Evolutionary conservation across 2,329 filamentous ascomycete genomes (phyloP).

Genomic region (Elsinoe perseae): DNA sequence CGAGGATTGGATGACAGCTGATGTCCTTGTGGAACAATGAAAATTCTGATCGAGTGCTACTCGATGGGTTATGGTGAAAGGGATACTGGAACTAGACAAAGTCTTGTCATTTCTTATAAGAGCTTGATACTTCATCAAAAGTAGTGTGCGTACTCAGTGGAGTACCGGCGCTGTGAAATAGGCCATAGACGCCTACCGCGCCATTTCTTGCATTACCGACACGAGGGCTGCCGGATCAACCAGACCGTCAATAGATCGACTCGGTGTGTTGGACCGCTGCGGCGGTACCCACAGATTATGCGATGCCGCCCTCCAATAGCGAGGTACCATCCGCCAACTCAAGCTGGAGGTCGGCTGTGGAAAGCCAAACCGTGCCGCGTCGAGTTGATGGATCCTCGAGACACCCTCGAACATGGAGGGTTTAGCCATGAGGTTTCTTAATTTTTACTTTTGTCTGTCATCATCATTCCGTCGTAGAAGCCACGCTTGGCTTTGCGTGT

Average conservation of each 20-base stretch:
- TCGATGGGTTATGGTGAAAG: background rate
- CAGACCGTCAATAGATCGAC: background rate
- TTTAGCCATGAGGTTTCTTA: too few species aligned
- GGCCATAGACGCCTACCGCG: background rate
- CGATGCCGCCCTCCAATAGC: background rate
- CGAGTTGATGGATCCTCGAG: background rate
- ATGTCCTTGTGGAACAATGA: background rate
- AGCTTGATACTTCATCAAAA: background rate
- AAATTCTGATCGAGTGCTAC: background rate
- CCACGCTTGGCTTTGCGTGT: background rate
- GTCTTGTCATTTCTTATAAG: background rate
- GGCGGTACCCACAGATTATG: background rate
- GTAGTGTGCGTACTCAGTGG: background rate
- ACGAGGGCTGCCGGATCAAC: background rate
- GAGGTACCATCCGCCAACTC: background rate
- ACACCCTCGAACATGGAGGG: background rate
- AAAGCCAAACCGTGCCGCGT: background rate
- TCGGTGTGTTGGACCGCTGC: background rate
- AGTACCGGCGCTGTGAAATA: background rate
- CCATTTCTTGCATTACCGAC: background rate
- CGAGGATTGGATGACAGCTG: background rate
- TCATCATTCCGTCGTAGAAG: background rate
- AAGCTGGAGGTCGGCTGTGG: background rate
- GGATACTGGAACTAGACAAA: background rate
- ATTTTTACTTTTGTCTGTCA: background rate